Evolutionary conservation across 768 basidiomycete genomes (phyloP).

Genomic region (Cystobasidium ongulense): DNA sequence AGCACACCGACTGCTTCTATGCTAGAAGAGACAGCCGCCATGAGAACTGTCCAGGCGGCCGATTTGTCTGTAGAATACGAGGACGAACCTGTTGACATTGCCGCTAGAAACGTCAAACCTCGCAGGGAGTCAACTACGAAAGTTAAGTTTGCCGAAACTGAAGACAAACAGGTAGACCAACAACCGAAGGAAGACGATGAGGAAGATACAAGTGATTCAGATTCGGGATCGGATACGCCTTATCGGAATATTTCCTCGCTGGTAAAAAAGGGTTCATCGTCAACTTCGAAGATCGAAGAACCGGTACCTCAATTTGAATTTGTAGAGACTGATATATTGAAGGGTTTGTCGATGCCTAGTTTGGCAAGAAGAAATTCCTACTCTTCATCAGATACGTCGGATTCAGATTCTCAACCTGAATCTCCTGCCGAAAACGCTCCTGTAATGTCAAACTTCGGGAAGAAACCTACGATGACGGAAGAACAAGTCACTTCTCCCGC

Average conservation of each 20-base stretch:
- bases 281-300: background rate
- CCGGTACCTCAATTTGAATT: background rate
- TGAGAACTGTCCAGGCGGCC: background rate
- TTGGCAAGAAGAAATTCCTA: background rate
- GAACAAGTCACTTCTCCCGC: background rate
- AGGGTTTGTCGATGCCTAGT: background rate
- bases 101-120: background rate
- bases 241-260: background rate
- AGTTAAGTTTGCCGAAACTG: background rate
- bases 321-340: background rate
- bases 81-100: background rate
- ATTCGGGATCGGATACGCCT: background rate
- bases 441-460: background rate
- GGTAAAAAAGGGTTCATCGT: background rate
- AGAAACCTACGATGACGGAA: no score
- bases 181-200: background rate
- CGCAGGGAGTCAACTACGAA: background rate
- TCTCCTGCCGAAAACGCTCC: background rate
- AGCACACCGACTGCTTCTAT: background rate
- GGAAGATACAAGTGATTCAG: background rate
- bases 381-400: background rate
- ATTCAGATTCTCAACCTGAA: background rate
- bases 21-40: background rate
- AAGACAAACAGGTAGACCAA: background rate
- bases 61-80: background rate